Conservation (phyloP, 768 basidiomycete genomes). For the Dioszegia aurantiaca region DNA sequence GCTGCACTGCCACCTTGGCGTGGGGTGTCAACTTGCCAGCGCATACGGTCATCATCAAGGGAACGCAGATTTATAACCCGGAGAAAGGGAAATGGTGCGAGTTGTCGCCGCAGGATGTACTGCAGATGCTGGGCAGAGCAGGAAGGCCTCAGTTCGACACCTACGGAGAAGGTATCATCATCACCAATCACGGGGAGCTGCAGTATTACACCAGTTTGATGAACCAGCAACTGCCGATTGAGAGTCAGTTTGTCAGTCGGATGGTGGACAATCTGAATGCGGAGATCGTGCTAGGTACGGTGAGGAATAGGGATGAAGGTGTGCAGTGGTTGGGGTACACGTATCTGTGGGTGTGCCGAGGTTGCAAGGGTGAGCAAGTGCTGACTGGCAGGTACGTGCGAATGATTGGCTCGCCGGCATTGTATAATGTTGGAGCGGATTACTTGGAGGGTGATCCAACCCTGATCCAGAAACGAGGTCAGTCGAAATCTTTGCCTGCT, state of each 20-base stretch:
- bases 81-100: conserved; percentile 98
- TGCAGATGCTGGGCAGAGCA: conserved; percentile 98
- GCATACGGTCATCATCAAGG: conserved; percentile 98
- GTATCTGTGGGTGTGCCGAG: conserved; percentile 65
- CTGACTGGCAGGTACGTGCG: conserved; percentile 72
- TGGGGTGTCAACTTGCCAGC: conserved; percentile 99
- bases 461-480: conserved; percentile 80
- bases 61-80: conserved; percentile 99
- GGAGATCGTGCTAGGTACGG: conserved; percentile 90
- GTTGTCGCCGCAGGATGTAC: conserved; percentile 87
- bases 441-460: conserved; percentile 81
- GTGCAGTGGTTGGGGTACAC: conserved; percentile 97
- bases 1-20: conserved; percentile 95
- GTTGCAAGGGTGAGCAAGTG: conserved; percentile 15
- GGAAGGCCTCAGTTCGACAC: conserved; percentile 97
- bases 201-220: conserved; percentile 93
- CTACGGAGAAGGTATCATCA: conserved; percentile 95
- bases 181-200: conserved; percentile 93
- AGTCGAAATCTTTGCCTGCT: conserved; percentile 47
- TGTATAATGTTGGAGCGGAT: conserved; percentile 84
- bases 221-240: conserved; percentile 97
- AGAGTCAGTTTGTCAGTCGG: conserved; percentile 87
- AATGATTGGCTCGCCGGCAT: conserved; percentile 80
- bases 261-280: conserved; percentile 95
- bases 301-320: conserved; percentile 92